Evolutionary conservation across 225 moss, liverwort and hornwort species (phyloP).

Genomic region (Thuidium tamariscinum): DNA sequence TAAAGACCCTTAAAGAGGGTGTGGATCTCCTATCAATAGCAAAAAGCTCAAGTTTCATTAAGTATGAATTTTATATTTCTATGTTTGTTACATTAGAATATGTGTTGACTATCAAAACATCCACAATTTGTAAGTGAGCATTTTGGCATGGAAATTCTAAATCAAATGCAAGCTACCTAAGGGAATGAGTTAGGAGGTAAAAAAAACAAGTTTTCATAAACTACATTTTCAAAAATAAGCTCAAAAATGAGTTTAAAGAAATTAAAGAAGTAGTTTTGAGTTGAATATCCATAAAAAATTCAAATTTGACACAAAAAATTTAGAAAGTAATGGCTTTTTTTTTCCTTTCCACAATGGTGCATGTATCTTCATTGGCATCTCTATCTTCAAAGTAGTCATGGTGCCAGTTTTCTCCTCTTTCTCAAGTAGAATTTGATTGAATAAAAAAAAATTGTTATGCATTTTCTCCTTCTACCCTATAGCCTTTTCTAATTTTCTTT

Average conservation of each 20-base stretch:
- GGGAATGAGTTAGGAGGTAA: background rate
- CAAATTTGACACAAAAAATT: background rate
- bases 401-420: background rate
- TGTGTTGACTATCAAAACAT: background rate
- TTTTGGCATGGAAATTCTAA: too few relatives aligned
- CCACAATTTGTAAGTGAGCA: background rate
- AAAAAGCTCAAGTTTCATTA: background rate
- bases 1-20: background rate
- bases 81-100: background rate
- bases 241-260: background rate
- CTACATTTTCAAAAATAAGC: background rate
- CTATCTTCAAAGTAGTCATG: background rate
- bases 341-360: fast-evolving
- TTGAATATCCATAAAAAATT: background rate
- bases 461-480: fast-evolving
- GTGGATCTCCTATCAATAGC: background rate
- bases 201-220: background rate
- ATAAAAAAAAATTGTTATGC: background rate
- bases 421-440: background rate
- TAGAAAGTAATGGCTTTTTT: background rate
- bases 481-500: background rate
- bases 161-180: too few relatives aligned
- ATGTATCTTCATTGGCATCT: background rate
- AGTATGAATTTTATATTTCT: background rate
- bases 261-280: background rate